Evolutionary conservation across 1,284 basidiomycete genomes (phyloP), one percentile per base, ranked within the genome.

Genomic region (Trametes polyzona): DNA sequence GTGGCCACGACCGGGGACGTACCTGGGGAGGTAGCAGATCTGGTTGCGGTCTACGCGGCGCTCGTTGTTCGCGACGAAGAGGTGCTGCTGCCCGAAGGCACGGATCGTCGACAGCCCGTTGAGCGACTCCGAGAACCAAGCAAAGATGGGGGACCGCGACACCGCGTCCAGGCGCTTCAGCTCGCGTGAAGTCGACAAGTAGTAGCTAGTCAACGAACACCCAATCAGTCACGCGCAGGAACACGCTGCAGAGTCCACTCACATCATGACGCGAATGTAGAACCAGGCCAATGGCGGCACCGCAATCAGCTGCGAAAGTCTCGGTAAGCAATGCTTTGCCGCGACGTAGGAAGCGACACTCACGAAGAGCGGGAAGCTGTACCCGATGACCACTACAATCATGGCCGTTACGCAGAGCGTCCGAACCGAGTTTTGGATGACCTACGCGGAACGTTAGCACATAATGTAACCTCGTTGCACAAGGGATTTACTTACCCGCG

Each of bases 131-230:
- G 91, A 88, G 70, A 93, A 93, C 86, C 90, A 92, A 0, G 86
- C 86, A 70, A 97, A 96, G 63, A 98, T 93, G 9, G 96, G 96
- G 1, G 92, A 94, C 54, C 92, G 88, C 11, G 92, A 92, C 26
- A 93, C 88, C 4, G 96, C 90, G 67, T 97, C 95, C 9, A 98
- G 81, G 21, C 95, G 89, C 73, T 97, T 96, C 43, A 97, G 82
- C 71, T 96, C 95, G 48, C 95, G 87, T 11, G 92, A 95, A 0
- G 95, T 95, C 1, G 93, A 80, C 16, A 98, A 84, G 72, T 97
- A 98, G 75, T 96, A 96, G 35, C 89, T 92, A 63, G 30, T 37
- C 52, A 32, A 35, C 32, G 26, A 21, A 30, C 35, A 21, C 54
- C 51, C n/a, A 35, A 40, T 50, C 42, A 26, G 37, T 27, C 9